phyloP scores from a whole-genome alignment of 345 rosid species.

The Dipteronia sinensis region DNA sequence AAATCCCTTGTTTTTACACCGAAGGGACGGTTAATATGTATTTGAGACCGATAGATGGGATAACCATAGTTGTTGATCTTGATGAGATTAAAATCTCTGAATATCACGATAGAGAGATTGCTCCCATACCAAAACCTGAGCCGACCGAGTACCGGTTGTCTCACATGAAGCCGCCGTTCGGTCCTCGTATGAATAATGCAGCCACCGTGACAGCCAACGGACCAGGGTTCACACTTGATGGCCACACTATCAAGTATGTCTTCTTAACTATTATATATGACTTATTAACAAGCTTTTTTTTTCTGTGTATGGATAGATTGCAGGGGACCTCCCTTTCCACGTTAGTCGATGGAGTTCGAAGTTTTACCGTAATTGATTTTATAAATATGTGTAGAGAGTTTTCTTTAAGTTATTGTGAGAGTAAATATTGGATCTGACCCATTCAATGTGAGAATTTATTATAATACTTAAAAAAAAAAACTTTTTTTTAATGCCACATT shows the following conservation, averaged over 20 bases:
- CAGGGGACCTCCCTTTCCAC: too few species aligned
- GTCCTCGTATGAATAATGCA: conserved; percentile 10
- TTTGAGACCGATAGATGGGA: conserved; percentile 29
- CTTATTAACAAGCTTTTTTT: neutral
- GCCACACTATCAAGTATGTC: conserved; percentile 24
- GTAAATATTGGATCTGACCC: too few species aligned
- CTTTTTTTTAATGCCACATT: too few species aligned
- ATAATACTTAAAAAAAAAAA: too few species aligned
- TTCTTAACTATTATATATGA: neutral
- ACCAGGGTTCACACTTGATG: conserved; percentile 20
- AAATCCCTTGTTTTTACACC: conserved; percentile 7
- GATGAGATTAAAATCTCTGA: conserved; percentile 25
- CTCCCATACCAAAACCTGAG: conserved; percentile 26
- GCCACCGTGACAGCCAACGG: neutral
- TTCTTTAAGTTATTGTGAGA: too few species aligned
- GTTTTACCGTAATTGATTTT: too few species aligned
- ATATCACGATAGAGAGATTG: neutral
- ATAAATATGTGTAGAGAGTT: too few species aligned
- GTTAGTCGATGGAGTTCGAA: too few species aligned
- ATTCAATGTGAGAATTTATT: too few species aligned
- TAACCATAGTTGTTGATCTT: conserved; percentile 9
- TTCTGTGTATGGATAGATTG: too few species aligned
- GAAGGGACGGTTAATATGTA: conserved; percentile 21
- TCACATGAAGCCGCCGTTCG: conserved; percentile 8
- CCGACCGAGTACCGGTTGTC: conserved; percentile 26